phyloP scores from a whole-genome alignment of 2,329 filamentous ascomycete species.

The Alternaria atra region DNA sequence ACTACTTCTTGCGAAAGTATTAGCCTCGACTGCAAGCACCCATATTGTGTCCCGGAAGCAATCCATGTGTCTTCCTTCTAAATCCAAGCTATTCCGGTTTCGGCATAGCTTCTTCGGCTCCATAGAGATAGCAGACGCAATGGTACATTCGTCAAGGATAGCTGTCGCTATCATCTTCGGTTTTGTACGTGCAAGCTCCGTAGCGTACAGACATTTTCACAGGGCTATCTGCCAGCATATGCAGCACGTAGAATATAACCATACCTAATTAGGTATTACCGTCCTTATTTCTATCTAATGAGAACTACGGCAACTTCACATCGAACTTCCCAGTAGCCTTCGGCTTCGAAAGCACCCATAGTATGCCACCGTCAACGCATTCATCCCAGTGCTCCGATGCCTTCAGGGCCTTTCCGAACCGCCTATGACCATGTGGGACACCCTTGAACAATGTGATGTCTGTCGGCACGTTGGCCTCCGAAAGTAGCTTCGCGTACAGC shows the following conservation, averaged over 20 bases:
- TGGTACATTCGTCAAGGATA: rapidly evolving
- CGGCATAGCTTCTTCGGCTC: background rate
- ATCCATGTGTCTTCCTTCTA: background rate
- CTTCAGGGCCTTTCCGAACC: slow-evolving; percentile 54
- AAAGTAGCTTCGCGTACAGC: slow-evolving; percentile 56
- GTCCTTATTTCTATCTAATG: background rate
- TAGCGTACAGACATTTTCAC: background rate
- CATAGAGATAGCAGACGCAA: background rate
- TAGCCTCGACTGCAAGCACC: background rate
- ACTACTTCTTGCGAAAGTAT: rapidly evolving
- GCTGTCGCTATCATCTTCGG: background rate
- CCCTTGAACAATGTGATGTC: slow-evolving; percentile 61
- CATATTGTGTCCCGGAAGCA: background rate
- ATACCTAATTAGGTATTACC: background rate
- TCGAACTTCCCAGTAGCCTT: slow-evolving; percentile 45
- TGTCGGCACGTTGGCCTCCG: slow-evolving; percentile 59
- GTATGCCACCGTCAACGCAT: slow-evolving; percentile 56
- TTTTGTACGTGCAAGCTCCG: background rate
- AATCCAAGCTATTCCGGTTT: background rate
- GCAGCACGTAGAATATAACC: background rate
- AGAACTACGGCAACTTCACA: slow-evolving; percentile 35
- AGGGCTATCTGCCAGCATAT: background rate
- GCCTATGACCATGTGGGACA: slow-evolving; percentile 63
- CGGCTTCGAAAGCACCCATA: slow-evolving; percentile 53
- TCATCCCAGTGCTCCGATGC: slow-evolving; percentile 55